Percentiles rank a stretch among this genome's conserved stretches.
Evolutionary conservation across 2,329 filamentous ascomycete genomes (phyloP).

Genomic region (Monilinia fructigena): DNA sequence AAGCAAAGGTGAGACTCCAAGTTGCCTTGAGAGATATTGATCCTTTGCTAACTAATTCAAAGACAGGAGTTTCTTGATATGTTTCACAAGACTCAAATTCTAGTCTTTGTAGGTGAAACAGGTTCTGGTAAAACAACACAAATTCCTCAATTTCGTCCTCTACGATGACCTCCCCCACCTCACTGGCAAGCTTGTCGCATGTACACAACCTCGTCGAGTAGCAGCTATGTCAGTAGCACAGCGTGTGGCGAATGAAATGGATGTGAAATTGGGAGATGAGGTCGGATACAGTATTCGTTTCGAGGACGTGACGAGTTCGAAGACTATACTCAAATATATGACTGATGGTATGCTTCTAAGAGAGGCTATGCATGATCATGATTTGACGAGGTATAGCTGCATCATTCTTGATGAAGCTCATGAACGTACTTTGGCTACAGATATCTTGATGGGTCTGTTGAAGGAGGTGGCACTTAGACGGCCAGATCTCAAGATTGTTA

Average conservation of each 20-base stretch:
- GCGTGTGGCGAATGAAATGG: constrained; percentile 95
- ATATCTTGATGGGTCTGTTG: constrained; percentile 93
- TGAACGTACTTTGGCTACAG: constrained; percentile 93
- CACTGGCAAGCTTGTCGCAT: constrained; percentile 86
- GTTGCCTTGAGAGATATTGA: neutral
- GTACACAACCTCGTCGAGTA: constrained; percentile 95
- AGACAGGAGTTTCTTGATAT: constrained; percentile 90
- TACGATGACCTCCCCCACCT: constrained; percentile 92
- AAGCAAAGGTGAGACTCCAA: constrained; percentile 67
- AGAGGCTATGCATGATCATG: constrained; percentile 94
- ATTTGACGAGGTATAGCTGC: constrained; percentile 88
- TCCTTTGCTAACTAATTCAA: constrained; percentile 27
- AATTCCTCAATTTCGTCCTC: constrained; percentile 97
- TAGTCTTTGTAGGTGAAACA: constrained; percentile 98
- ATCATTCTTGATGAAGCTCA: constrained; percentile 99
- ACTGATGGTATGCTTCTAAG: constrained; percentile 97
- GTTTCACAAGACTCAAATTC: constrained; percentile 91
- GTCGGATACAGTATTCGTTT: constrained; percentile 99
- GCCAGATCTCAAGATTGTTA: constrained; percentile 93
- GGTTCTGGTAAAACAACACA: constrained; percentile 99
- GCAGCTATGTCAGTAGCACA: constrained; percentile 98
- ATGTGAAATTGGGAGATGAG: constrained; percentile 87
- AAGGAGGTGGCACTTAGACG: constrained; percentile 84
- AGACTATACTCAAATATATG: constrained; percentile 98
- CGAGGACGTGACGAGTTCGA: constrained; percentile 85